Conservation (phyloP, 2,329 filamentous ascomycete species). For the Fusarium tupiense region DNA sequence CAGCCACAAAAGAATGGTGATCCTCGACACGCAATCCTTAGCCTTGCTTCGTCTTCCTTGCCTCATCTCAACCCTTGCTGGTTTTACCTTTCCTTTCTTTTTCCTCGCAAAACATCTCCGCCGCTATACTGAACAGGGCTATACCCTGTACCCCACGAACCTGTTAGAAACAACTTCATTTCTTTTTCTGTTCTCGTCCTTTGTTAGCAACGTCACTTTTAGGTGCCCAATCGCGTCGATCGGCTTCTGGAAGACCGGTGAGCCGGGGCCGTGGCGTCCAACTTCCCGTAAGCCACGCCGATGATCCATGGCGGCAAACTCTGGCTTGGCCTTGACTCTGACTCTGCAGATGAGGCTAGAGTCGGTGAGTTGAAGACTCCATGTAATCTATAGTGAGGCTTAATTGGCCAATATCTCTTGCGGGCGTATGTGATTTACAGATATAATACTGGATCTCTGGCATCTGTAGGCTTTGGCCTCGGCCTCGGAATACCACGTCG, state of each 20-base stretch:
- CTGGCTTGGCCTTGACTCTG: background rate
- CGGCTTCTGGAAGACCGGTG: slow-evolving; percentile 28
- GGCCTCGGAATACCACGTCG: slow-evolving; percentile 2
- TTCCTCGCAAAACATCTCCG: background rate
- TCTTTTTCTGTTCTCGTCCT: background rate
- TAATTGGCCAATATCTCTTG: background rate
- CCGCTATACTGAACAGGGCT: background rate
- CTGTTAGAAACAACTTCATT: background rate
- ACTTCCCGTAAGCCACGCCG: slow-evolving; percentile 11
- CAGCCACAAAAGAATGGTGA: background rate
- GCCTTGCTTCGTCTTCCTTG: background rate
- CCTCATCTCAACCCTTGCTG: slow-evolving; percentile 3
- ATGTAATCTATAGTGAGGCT: background rate
- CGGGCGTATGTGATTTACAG: background rate
- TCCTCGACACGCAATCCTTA: background rate
- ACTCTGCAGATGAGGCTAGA: background rate
- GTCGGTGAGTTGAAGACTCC: slow-evolving; percentile 6
- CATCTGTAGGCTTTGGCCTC: background rate
- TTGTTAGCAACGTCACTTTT: background rate
- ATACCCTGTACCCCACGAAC: background rate
- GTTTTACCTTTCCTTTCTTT: background rate
- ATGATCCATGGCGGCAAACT: background rate
- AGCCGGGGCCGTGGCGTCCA: slow-evolving; percentile 13
- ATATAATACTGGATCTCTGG: background rate
- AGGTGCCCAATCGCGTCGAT: slow-evolving; percentile 18